A percentile compares a stretch with the other conserved stretches of the same genome.
Conservation (phyloP, 768 basidiomycete species). For the Rhizopogon roseolus region DNA sequence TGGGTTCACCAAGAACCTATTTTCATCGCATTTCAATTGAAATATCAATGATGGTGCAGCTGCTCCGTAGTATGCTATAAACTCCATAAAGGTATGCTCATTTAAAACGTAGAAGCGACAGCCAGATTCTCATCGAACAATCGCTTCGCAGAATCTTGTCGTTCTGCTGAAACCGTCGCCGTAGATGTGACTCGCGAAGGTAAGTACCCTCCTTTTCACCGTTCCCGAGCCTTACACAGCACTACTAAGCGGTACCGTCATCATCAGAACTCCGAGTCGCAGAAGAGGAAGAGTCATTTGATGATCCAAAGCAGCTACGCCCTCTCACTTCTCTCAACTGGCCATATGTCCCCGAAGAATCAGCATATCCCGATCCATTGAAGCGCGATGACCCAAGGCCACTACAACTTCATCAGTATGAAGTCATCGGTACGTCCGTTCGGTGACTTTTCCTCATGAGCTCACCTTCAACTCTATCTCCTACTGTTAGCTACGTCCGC, state of each 20-base stretch:
- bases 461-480: neutral
- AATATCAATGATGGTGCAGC: conserved; percentile 31
- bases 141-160: neutral
- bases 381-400: conserved; percentile 83
- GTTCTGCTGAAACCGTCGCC: neutral
- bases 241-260: neutral
- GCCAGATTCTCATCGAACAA: conserved; percentile 1
- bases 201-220: neutral
- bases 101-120: neutral
- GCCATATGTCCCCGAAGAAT: conserved; percentile 83
- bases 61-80: conserved; percentile 81
- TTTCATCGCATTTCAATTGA: no score
- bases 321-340: conserved; percentile 74
- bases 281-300: conserved; percentile 18
- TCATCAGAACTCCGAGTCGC: neutral
- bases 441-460: neutral
- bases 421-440: conserved; percentile 60
- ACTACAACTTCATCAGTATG: conserved; percentile 68
- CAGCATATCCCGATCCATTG: conserved; percentile 78
- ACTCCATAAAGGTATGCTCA: conserved; percentile 58
- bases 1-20: conserved; percentile 29
- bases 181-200: neutral
- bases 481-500: conserved; percentile 57
- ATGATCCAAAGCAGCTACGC: conserved; percentile 42
- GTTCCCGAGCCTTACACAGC: neutral